Evolutionary conservation across 1,139 yeast genomes (phyloP).

Genomic region (Debaryomycetaceae sp.): DNA sequence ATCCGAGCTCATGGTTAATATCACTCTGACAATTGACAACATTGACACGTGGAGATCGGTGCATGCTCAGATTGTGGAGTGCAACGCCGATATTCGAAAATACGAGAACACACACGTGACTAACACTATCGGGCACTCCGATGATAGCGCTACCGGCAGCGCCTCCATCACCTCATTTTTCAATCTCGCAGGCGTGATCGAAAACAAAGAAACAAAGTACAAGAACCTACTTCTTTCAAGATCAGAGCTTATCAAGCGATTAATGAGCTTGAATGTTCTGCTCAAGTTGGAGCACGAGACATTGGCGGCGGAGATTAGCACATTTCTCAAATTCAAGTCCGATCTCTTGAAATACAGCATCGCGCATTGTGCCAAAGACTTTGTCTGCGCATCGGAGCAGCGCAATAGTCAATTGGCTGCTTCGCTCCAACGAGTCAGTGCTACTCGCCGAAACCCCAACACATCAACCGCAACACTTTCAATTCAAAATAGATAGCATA

Average conservation of each 20-base stretch:
- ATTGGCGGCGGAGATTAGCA: slow-evolving; percentile 60
- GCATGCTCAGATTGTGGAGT: slow-evolving; percentile 23
- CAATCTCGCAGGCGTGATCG: slow-evolving; percentile 30
- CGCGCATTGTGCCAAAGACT: no score
- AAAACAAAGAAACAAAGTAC: slow-evolving; percentile 32
- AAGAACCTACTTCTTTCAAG: slow-evolving; percentile 26
- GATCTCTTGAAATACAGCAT: slow-evolving; percentile 27
- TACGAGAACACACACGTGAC: slow-evolving; percentile 15
- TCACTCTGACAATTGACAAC: slow-evolving; percentile 32
- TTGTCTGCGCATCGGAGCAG: no score
- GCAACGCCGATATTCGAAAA: slow-evolving; percentile 28
- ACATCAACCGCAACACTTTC: no score
- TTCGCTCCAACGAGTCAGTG: no score
- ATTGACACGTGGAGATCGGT: slow-evolving; percentile 52
- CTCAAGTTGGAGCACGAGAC: slow-evolving; percentile 51
- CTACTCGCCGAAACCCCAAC: no score
- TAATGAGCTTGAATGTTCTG: slow-evolving; percentile 30
- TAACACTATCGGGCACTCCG: slow-evolving; percentile 2
- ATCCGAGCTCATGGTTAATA: slow-evolving; percentile 34
- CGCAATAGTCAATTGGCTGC: no score
- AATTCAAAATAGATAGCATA: no score
- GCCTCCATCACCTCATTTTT: slow-evolving; percentile 21
- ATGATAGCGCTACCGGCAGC: not conserved
- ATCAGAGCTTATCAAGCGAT: slow-evolving; percentile 30
- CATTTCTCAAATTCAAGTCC: slow-evolving; percentile 48